Conservation (phyloP, 2,329 filamentous ascomycete genomes). For the Aaosphaeria arxii region DNA sequence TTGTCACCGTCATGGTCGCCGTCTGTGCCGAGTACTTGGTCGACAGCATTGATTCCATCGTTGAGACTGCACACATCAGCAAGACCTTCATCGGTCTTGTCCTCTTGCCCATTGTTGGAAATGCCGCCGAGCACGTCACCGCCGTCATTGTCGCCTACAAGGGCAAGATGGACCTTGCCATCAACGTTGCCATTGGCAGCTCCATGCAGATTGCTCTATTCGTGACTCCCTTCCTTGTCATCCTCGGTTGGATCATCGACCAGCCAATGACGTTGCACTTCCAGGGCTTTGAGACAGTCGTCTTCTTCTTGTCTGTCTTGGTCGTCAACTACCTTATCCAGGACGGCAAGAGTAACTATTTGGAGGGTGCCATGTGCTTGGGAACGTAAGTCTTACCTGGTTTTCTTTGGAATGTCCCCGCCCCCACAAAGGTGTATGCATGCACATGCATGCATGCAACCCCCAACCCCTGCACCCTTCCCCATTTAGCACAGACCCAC, state of each 20-base stretch:
- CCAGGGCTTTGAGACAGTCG: slow-evolving; percentile 84
- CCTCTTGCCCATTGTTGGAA: slow-evolving; percentile 56
- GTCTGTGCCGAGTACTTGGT: slow-evolving; percentile 55
- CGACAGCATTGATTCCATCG: slow-evolving; percentile 53
- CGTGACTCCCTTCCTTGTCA: slow-evolving; percentile 56
- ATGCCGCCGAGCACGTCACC: slow-evolving; percentile 56
- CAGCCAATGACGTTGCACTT: slow-evolving; percentile 69
- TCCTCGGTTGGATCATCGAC: slow-evolving; percentile 55
- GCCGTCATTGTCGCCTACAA: slow-evolving; percentile 55
- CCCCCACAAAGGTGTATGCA: neutral
- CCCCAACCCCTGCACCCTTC: neutral
- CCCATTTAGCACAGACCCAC: neutral
- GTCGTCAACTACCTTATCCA: slow-evolving; percentile 87
- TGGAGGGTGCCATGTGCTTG: slow-evolving; percentile 68
- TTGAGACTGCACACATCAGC: slow-evolving; percentile 49
- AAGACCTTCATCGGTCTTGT: slow-evolving; percentile 58
- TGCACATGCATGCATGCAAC: neutral
- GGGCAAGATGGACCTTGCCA: slow-evolving; percentile 57
- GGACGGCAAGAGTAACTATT: slow-evolving; percentile 82
- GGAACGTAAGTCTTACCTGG: slow-evolving; percentile 37
- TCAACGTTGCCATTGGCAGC: slow-evolving; percentile 54
- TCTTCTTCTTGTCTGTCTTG: slow-evolving; percentile 77
- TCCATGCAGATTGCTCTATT: slow-evolving; percentile 57
- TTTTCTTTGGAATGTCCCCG: neutral
- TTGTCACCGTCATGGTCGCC: slow-evolving; percentile 49